Percentiles rank a stretch among this genome's conserved stretches.
phyloP scores from a whole-genome alignment of 139 green algal species.

The Coelastrella sp. region DNA sequence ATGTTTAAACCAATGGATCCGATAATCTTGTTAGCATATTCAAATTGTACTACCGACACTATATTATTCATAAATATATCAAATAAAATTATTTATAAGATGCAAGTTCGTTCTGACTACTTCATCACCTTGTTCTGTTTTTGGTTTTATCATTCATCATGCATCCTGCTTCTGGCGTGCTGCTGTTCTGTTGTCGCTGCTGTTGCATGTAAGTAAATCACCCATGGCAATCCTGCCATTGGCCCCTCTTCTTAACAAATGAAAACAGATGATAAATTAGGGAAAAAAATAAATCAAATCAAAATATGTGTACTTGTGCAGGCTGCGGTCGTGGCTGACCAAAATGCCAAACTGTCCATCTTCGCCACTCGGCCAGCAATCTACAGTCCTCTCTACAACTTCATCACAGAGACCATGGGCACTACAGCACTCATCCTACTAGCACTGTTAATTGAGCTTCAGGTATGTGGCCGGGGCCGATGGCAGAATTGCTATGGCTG shows the following conservation, averaged over 20 bases:
- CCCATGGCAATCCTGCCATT: too few relatives aligned
- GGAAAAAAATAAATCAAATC: not conserved
- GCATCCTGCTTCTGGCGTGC: too few relatives aligned
- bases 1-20: too few relatives aligned
- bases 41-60: too few relatives aligned
- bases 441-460: conserved; percentile 44
- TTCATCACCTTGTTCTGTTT: too few relatives aligned
- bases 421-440: conserved; percentile 43
- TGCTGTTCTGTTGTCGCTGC: not conserved
- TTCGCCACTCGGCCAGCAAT: conserved; percentile 77
- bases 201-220: not conserved
- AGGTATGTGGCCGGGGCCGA: too few relatives aligned
- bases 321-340: conserved; percentile 68
- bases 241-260: not conserved
- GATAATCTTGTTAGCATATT: too few relatives aligned
- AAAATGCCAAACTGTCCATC: conserved; percentile 77
- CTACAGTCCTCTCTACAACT: conserved; percentile 66
- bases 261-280: not conserved
- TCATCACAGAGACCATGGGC: conserved; percentile 53
- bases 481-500: too few relatives aligned
- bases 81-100: too few relatives aligned
- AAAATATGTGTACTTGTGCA: conserved; percentile 28
- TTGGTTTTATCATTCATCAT: too few relatives aligned
- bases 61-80: too few relatives aligned
- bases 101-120: too few relatives aligned